These are phyloP conservation scores for Herpotrichia juniperi DNA, from an alignment of 2,329 filamentous ascomycete species.

Conservation along the genomic window DNA sequence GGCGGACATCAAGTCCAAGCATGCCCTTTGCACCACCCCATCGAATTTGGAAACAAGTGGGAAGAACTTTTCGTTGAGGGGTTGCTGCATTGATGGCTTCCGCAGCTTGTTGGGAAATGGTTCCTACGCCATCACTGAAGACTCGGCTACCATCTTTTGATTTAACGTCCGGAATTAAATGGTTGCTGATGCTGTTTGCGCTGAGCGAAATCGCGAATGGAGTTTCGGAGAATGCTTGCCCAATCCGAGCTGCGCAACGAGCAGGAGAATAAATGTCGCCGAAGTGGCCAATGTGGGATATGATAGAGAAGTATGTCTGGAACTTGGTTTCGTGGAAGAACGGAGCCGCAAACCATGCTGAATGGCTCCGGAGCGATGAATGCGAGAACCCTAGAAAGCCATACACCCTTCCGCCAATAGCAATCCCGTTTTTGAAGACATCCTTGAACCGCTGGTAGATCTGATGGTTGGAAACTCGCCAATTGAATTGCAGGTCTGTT, in stretches of 20 bases:
- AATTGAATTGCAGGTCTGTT: slow-evolving; percentile 65
- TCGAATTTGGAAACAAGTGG: slow-evolving; percentile 61
- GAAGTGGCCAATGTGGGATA: slow-evolving; percentile 47
- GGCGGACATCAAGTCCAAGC: too few relatives aligned
- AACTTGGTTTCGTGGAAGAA: slow-evolving; percentile 13
- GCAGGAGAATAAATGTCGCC: slow-evolving; percentile 59
- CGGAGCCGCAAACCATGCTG: slow-evolving; percentile 22
- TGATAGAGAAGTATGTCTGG: slow-evolving; percentile 58
- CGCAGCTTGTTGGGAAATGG: slow-evolving; percentile 68
- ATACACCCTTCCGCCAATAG: slow-evolving; percentile 31
- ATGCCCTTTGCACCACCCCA: slow-evolving; percentile 75
- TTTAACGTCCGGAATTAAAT: slow-evolving; percentile 61
- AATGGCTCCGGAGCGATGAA: slow-evolving; percentile 29
- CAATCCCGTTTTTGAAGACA: slow-evolving; percentile 64
- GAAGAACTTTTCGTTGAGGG: slow-evolving; percentile 50
- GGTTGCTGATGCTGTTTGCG: slow-evolving; percentile 15
- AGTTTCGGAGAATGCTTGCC: slow-evolving; percentile 74
- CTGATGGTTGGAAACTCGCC: slow-evolving; percentile 34
- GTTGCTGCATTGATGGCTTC: slow-evolving; percentile 50
- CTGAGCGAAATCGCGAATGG: slow-evolving; percentile 69
- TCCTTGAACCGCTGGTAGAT: slow-evolving; percentile 58
- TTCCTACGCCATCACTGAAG: slow-evolving; percentile 83
- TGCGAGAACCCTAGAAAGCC: slow-evolving; percentile 43
- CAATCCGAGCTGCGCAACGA: slow-evolving; percentile 65
- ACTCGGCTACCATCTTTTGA: slow-evolving; percentile 60